A percentile compares a stretch with the other conserved stretches of the same genome.
Conservation (phyloP, 352 stramenopile species). For the Halophytophthora polymorphica region DNA sequence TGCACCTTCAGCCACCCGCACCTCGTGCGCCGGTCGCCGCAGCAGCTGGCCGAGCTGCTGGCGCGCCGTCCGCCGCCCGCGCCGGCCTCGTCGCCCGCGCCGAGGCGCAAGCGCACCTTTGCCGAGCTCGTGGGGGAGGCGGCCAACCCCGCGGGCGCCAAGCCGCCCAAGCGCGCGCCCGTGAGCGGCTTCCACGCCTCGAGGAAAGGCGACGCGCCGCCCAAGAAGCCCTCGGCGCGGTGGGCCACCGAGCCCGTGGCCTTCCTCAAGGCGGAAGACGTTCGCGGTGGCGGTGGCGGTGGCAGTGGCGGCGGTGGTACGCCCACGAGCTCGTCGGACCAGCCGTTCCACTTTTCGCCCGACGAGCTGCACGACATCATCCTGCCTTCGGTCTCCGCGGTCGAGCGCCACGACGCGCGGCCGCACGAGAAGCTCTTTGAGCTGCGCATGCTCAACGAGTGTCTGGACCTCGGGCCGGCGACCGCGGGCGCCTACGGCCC, state of each 20-base stretch:
- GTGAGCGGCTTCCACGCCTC: too few species aligned
- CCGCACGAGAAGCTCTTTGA: constrained; percentile 29
- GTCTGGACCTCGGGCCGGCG: constrained; percentile 23
- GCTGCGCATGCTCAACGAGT: constrained; percentile 33
- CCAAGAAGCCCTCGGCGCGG: constrained; percentile 10
- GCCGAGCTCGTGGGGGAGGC: constrained; percentile 24
- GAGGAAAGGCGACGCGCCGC: constrained; percentile 3
- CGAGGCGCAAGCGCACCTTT: constrained; percentile 19
- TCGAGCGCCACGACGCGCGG: constrained; percentile 18
- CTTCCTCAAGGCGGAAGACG: constrained; percentile 17
- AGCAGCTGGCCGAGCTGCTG: constrained; percentile 56
- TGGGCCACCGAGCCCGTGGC: constrained; percentile 20
- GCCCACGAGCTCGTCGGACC: constrained; percentile 20
- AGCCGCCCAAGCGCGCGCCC: constrained; percentile 25
- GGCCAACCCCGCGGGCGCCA: constrained; percentile 1
- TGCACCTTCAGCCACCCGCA: constrained; percentile 78
- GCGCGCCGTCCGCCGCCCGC: constrained; percentile 8
- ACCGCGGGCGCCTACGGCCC: constrained; percentile 7
- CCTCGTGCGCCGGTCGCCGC: constrained; percentile 56
- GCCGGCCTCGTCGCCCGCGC: constrained; percentile 6
- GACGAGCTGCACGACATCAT: constrained; percentile 37
- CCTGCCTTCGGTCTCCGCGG: constrained; percentile 11
- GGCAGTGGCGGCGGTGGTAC: constrained; percentile 12
- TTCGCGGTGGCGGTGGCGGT: too few species aligned
- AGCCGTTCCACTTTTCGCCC: constrained; percentile 22